Evolutionary conservation across 2,329 filamentous ascomycete genomes (phyloP), one percentile per base, ranked within the genome.

Genomic region (Amylocarpus encephaloides): DNA sequence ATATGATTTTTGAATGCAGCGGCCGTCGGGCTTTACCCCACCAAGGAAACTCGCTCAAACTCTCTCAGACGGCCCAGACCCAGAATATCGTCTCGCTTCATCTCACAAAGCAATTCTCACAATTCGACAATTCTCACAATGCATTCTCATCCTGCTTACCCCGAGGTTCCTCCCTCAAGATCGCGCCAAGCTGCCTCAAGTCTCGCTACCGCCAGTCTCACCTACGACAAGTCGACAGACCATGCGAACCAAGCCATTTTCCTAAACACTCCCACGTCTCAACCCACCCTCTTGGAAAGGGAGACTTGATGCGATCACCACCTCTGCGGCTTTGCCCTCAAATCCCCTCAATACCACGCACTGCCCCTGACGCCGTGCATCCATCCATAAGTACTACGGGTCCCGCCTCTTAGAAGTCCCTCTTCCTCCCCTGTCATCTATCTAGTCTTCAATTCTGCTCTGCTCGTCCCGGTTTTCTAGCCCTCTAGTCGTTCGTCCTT

Each of bases 291-390:
- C 12, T 43, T 30, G 26, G 46, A 48, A 29, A 26, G 36, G 2
- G 6, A 15, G 34, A 32, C 6, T 19, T 49, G 46, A 35, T 43
- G 46, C 46, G 34, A 36, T 49, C 26, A 13, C 15, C 3, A 36
- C 5, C 9, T 38, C 44, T 19, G 34, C 34, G 13, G 40, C 9
- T 38, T 47, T 19, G 34, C 34, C 13, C 44, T 45, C 43, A 48
- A 44, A 48, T 33, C 42, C 43, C 36, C 48, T 40, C 47, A 50
- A 39, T 11, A n/a, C 18, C 16, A 32, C 18, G 13, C 50, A 13
- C 19, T 22, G 38, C 16, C 4, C n/a, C n/a, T n/a, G 32, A 9
- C 34, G 16, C 36, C 11, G 40, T 43, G n/a, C 22, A 7, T 12
- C 16, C 16, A 22, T 16, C 11, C 16, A 32, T 22, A 40, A 38